Conservation (phyloP, 2,329 filamentous ascomycete genomes). For the Ceratocystis huliohia region DNA sequence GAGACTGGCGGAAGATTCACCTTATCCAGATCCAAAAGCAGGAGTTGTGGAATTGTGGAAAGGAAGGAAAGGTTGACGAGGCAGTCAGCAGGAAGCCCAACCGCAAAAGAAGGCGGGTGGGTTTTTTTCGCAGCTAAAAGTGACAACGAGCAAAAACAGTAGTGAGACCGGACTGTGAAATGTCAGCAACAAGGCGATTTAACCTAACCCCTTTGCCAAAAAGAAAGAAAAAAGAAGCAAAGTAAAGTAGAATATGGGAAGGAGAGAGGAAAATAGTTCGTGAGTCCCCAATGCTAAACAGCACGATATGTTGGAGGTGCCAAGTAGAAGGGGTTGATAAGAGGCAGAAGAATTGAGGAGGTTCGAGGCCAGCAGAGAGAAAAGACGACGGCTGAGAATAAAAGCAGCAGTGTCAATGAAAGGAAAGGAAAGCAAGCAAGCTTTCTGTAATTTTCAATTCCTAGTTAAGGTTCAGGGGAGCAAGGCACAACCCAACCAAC, state of each 20-base stretch:
- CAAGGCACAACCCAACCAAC: conserved; percentile 11
- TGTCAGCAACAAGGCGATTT: conserved; percentile 5
- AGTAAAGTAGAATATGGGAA: not conserved
- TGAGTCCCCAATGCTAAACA: not conserved
- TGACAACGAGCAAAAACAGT: conserved; percentile 5
- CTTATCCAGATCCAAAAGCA: not conserved
- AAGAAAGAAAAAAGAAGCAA: not conserved
- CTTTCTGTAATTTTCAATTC: conserved; percentile 12
- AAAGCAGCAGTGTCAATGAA: conserved; percentile 1
- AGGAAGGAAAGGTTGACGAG: not conserved
- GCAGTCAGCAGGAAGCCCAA: conserved; percentile 6
- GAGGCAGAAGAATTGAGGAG: not conserved
- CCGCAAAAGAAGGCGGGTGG: conserved; percentile 9
- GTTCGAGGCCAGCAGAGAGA: not conserved
- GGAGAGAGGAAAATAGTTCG: not conserved
- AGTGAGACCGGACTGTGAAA: conserved; percentile 8
- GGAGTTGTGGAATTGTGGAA: not conserved
- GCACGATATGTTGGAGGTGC: not conserved
- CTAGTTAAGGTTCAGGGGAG: conserved; percentile 13
- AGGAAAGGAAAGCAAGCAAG: conserved; percentile 14
- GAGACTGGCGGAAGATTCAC: conserved; percentile 1
- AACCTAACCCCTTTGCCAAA: conserved; percentile 4
- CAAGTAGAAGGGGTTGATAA: not conserved
- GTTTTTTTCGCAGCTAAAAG: conserved; percentile 8
- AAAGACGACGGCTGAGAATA: not conserved